Conservation (phyloP, 345 rosid genomes). For the Ceriops decandra region DNA sequence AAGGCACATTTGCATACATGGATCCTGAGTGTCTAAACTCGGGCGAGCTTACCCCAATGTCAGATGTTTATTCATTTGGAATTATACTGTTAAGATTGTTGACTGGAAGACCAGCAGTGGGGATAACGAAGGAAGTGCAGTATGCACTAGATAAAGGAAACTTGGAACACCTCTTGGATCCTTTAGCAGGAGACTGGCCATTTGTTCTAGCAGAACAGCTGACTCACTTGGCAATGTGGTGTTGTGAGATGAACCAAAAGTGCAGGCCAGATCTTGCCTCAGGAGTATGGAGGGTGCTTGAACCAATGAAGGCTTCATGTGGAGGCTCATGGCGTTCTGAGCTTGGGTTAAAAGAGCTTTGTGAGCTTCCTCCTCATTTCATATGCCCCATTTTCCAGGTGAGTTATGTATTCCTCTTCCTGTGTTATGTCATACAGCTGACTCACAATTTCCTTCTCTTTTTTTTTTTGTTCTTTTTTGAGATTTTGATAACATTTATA, state of each 20-base stretch:
- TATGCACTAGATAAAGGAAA: constrained; percentile 55
- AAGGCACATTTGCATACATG: constrained; percentile 66
- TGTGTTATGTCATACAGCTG: not conserved
- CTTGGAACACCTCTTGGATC: constrained; percentile 64
- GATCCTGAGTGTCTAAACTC: constrained; percentile 72
- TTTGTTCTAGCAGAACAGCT: constrained; percentile 81
- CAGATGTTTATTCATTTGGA: constrained; percentile 89
- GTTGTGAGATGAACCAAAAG: constrained; percentile 65
- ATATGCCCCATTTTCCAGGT: constrained; percentile 89
- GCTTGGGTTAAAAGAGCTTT: constrained; percentile 45
- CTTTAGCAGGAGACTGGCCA: constrained; percentile 96
- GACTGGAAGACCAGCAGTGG: constrained; percentile 65
- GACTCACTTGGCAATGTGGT: constrained; percentile 72
- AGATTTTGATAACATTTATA: no score
- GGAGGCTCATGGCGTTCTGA: constrained; percentile 45
- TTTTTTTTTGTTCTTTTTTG: no score
- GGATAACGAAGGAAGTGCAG: constrained; percentile 66
- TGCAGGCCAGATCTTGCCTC: constrained; percentile 73
- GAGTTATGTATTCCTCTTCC: constrained; percentile 17
- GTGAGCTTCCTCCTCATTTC: constrained; percentile 63
- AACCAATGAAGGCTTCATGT: constrained; percentile 82
- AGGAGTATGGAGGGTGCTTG: constrained; percentile 85
- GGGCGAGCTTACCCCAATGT: constrained; percentile 77
- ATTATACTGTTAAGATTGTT: constrained; percentile 64
- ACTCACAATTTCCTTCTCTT: no score